A percentile compares a stretch with the other conserved stretches of the same genome.
These are phyloP conservation scores for Immersiella caudata DNA, from an alignment of 495 filamentous ascomycete species.

Conservation along the genomic window DNA sequence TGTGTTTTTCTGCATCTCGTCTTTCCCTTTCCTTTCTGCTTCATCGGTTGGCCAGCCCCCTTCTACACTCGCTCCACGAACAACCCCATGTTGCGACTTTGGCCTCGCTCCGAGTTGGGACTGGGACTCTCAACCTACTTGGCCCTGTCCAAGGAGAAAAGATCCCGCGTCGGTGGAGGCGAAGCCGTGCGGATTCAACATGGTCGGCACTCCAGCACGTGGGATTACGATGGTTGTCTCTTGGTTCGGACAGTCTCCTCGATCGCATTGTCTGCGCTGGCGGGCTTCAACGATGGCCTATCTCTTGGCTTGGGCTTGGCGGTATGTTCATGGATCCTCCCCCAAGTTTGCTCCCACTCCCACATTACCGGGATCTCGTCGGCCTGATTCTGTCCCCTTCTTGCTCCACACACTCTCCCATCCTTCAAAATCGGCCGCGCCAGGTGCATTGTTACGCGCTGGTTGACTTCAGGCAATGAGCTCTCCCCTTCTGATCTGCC, in stretches of 20 bases:
- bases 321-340: constrained; percentile 12
- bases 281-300: constrained; percentile 10
- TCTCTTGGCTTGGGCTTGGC: constrained; percentile 13
- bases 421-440: no score
- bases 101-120: no score
- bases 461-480: no score
- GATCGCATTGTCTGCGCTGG: constrained; percentile 10
- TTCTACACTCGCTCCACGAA: no score
- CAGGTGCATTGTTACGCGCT: no score
- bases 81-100: no score
- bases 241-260: constrained; percentile 3
- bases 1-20: neutral
- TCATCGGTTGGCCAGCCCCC: no score
- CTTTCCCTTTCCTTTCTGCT: constrained; percentile 3
- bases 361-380: constrained; percentile 8
- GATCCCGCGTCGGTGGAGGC: no score
- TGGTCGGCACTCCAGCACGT: constrained; percentile 6
- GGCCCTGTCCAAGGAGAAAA: constrained; percentile 10
- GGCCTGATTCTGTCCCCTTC: no score
- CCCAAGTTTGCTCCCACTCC: constrained; percentile 17
- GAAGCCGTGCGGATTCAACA: neutral
- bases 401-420: no score
- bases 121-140: constrained; percentile 2
- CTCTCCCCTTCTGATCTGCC: no score
- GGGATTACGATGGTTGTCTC: constrained; percentile 8